Conservation (phyloP, 257 asterid species). For the Paulownia fortunei region DNA sequence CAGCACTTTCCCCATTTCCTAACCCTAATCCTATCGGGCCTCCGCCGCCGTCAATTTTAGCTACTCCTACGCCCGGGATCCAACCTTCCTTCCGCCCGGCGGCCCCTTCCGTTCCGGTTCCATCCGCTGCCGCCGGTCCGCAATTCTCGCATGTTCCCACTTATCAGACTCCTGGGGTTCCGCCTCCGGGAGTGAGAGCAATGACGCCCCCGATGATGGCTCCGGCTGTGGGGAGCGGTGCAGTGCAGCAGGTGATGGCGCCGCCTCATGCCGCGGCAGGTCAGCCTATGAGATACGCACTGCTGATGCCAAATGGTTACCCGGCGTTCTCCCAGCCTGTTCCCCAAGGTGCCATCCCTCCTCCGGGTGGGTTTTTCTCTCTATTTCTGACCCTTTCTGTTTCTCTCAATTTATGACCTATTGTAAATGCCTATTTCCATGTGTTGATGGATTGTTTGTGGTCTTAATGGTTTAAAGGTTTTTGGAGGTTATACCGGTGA, state of each 20-base stretch:
- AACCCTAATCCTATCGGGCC: slow-evolving; percentile 55
- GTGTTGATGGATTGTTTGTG: slow-evolving; percentile 19
- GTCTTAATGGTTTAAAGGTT: not conserved
- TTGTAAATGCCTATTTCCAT: slow-evolving; percentile 4
- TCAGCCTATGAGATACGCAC: slow-evolving; percentile 51
- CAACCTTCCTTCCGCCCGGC: slow-evolving; percentile 76
- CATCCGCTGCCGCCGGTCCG: slow-evolving; percentile 47
- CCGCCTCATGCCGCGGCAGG: slow-evolving; percentile 49
- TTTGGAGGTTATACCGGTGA: slow-evolving; percentile 9
- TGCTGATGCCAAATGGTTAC: slow-evolving; percentile 78
- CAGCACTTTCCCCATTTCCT: slow-evolving; percentile 41
- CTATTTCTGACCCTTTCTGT: slow-evolving; percentile 7
- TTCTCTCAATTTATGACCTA: slow-evolving; percentile 2
- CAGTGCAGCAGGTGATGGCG: slow-evolving; percentile 49
- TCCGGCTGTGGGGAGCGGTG: slow-evolving; percentile 46
- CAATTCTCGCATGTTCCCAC: slow-evolving; percentile 58
- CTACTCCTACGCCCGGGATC: slow-evolving; percentile 63
- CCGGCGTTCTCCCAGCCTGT: slow-evolving; percentile 56
- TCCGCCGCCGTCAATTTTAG: slow-evolving; percentile 45
- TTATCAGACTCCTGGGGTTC: slow-evolving; percentile 65
- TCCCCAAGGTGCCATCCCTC: slow-evolving; percentile 75
- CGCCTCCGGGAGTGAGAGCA: slow-evolving; percentile 91
- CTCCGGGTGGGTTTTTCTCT: slow-evolving; percentile 89
- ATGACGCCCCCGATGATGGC: too few species aligned
- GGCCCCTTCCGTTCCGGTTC: slow-evolving; percentile 50